These are phyloP conservation scores for Beauveria bassiana DNA, from an alignment of 2,329 filamentous ascomycete species.

Conservation along the genomic window DNA sequence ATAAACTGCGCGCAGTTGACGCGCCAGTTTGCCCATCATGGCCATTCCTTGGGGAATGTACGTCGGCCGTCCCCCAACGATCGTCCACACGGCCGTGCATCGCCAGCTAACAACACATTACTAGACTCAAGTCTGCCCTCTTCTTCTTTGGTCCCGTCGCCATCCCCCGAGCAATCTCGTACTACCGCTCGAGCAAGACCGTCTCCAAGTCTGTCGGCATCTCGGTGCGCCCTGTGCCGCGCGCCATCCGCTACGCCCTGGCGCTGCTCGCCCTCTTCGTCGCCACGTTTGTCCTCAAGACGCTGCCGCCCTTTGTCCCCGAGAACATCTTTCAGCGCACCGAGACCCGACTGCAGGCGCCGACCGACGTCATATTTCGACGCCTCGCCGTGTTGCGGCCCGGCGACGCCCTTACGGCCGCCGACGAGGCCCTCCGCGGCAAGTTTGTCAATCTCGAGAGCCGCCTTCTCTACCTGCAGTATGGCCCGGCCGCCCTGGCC, in stretches of 20 bases:
- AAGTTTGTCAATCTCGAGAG: conserved; percentile 66
- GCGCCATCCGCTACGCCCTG: conserved; percentile 47
- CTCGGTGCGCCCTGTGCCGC: conserved; percentile 48
- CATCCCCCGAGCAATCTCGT: conserved; percentile 56
- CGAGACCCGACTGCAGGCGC: conserved; percentile 73
- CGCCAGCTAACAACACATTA: background rate
- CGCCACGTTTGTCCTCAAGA: conserved; percentile 43
- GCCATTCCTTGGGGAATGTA: conserved; percentile 14
- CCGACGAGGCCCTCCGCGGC: conserved; percentile 57
- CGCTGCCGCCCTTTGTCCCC: conserved; percentile 60
- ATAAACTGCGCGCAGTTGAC: background rate
- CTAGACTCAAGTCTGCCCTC: conserved; percentile 46
- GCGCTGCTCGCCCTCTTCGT: conserved; percentile 47
- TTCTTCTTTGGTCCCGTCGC: conserved; percentile 65
- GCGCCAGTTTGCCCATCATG: conserved; percentile 7
- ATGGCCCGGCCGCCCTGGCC: conserved; percentile 65
- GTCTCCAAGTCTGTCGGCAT: conserved; percentile 34
- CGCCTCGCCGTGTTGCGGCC: conserved; percentile 57
- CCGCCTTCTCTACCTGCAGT: conserved; percentile 74
- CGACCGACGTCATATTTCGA: conserved; percentile 76
- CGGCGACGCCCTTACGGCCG: conserved; percentile 36
- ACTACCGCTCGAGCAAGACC: conserved; percentile 50
- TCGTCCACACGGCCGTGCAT: background rate
- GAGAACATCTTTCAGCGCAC: conserved; percentile 78
- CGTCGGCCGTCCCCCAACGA: background rate